These are phyloP conservation scores for Rhizophora apiculata DNA, from an alignment of 345 rosid species.

Conservation along the genomic window DNA sequence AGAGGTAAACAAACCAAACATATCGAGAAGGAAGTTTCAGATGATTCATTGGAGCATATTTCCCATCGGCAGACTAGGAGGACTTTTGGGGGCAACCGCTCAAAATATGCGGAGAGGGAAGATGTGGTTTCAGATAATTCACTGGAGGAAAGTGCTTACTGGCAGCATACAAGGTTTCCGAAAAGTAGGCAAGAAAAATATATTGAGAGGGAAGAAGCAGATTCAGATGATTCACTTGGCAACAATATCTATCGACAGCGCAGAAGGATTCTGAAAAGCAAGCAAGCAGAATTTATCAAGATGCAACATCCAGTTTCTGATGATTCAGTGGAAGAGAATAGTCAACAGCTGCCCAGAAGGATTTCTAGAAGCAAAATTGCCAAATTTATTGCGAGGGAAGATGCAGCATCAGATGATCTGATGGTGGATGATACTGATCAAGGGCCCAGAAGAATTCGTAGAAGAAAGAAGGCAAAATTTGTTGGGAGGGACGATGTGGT, in stretches of 20 bases:
- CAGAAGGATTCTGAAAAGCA: constrained; percentile 27
- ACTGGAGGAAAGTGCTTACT: constrained; percentile 10
- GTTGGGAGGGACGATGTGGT: constrained; percentile 24
- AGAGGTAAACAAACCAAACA: constrained; percentile 20
- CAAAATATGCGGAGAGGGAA: constrained; percentile 18
- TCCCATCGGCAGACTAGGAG: neutral
- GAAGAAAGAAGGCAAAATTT: constrained; percentile 36
- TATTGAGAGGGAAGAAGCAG: constrained; percentile 39
- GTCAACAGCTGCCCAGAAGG: constrained; percentile 8
- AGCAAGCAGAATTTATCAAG: constrained; percentile 28
- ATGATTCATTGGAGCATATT: constrained; percentile 34
- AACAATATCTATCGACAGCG: constrained; percentile 25
- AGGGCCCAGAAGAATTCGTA: constrained; percentile 20
- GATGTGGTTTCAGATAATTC: constrained; percentile 24
- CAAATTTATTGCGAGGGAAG: constrained; percentile 24
- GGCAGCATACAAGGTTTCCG: constrained; percentile 13
- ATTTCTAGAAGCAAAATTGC: constrained; percentile 22
- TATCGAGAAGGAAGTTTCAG: constrained; percentile 14
- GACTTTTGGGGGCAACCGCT: constrained; percentile 14
- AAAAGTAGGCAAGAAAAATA: constrained; percentile 19
- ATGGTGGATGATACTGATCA: constrained; percentile 15
- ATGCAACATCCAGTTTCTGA: constrained; percentile 35
- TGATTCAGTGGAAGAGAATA: constrained; percentile 36
- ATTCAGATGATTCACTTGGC: constrained; percentile 53
- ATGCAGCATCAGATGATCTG: constrained; percentile 27